Conservation (phyloP, 139 green algal genomes). For the Chlamydomonas sp. region DNA sequence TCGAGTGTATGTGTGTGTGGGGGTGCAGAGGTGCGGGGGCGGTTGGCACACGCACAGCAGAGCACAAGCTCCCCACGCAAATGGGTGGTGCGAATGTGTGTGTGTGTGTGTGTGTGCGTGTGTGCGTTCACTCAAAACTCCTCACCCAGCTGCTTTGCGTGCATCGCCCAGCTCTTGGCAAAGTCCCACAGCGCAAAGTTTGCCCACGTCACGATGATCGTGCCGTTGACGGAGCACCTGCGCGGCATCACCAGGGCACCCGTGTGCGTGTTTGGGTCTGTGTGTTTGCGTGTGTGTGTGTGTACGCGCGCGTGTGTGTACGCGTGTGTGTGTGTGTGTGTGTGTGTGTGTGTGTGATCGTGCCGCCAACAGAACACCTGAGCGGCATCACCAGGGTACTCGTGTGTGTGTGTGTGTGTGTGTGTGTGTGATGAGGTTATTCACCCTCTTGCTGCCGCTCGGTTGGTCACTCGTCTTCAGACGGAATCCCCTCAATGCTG, state of each 20-base stretch:
- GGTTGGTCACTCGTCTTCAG: too few species aligned
- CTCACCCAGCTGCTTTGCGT: slow-evolving; percentile 43
- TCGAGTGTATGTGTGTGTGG: too few species aligned
- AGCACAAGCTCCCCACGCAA: not conserved
- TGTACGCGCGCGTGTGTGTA: not conserved
- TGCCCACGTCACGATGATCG: slow-evolving; percentile 71
- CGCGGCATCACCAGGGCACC: not conserved
- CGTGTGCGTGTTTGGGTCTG: not conserved
- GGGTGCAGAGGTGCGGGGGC: too few species aligned
- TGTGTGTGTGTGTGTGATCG: not conserved
- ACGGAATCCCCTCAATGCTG: too few species aligned
- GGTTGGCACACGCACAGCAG: too few species aligned
- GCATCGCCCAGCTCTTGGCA: slow-evolving; percentile 72
- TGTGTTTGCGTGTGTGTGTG: not conserved
- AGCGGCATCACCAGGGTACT: too few species aligned
- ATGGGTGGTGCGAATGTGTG: not conserved
- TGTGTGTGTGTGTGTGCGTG: too few species aligned
- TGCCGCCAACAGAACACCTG: not conserved
- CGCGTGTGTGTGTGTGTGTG: not conserved
- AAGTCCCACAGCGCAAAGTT: slow-evolving; percentile 88
- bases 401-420: not conserved
- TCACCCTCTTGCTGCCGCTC: too few species aligned
- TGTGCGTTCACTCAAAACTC: too few species aligned
- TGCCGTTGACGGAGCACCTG: slow-evolving; percentile 12
- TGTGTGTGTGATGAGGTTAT: too few species aligned